Percentiles rank a stretch among this genome's conserved stretches.
Evolutionary conservation across 129 eudicot genomes (phyloP).

Genomic region (Arctium minus): DNA sequence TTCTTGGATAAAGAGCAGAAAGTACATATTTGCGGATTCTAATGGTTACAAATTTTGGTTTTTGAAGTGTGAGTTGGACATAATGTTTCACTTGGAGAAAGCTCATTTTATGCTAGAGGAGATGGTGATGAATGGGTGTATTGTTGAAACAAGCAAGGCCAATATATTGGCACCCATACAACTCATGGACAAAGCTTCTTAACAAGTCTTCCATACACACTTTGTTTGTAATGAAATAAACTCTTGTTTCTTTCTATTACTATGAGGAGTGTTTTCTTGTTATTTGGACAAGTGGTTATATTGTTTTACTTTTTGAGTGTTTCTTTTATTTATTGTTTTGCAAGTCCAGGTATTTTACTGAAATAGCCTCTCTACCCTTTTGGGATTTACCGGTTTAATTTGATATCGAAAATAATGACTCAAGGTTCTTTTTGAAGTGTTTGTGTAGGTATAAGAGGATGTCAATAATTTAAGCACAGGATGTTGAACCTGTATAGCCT

Average conservation of each 20-base stretch:
- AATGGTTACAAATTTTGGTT: neutral
- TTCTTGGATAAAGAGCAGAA: neutral
- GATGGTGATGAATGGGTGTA: slow-evolving; percentile 94
- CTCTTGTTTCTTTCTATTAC: neutral
- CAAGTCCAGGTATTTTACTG: neutral
- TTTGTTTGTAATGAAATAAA: neutral
- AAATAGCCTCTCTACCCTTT: neutral
- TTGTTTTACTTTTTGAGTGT: neutral
- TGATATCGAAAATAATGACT: neutral
- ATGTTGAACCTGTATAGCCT: no score
- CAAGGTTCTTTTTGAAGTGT: no score
- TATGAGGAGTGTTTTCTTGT: neutral
- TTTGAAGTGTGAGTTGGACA: slow-evolving; percentile 85
- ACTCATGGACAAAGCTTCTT: slow-evolving; percentile 86
- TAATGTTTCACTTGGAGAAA: slow-evolving; percentile 93
- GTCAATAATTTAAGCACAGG: no score
- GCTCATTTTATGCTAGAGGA: slow-evolving; percentile 98
- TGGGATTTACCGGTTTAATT: neutral
- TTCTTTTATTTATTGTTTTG: neutral
- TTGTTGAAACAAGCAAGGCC: slow-evolving; percentile 87
- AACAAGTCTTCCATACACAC: neutral
- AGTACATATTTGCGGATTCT: neutral
- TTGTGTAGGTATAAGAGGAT: no score
- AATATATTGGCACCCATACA: slow-evolving; percentile 81
- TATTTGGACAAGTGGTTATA: neutral